Base-by-base conservation (phyloP, 805 yeast species). In the Candida fluviatilis region DNA sequence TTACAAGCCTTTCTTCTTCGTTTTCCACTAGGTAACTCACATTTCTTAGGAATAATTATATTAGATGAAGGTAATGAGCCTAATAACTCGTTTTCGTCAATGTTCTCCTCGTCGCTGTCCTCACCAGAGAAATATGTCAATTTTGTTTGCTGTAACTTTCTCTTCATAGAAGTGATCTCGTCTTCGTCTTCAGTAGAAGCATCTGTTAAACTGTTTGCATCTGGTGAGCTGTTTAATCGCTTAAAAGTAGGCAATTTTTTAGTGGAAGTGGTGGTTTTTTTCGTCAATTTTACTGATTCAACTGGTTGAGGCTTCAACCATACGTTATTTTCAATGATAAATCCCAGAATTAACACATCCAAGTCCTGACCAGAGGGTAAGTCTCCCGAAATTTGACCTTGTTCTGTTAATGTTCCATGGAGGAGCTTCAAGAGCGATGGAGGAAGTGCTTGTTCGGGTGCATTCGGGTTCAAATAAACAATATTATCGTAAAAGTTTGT, bases 1-100 rank as follows among this genome's bases (percentile, higher is more conserved):
- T 90, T 93, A 69, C 99, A 93, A 0, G 99, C 99, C 64, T 82
- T 88, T 68, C 91, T 79, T 58, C 95, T 75, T 63, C 74, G 76
- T 49, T 73, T 75, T 26, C 78, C 80, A 34, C 55, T 67, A 13
- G 70, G 63, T 41, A 62, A 54, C 47, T 73, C 76, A 55, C 87
- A 80, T 48, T 73, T 70, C 34, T 73, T 69, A 12, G 93, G 91
- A 21, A 75, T 69, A 18, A 76, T 67, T 35, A 79, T 62, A 43
- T 71, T 65, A 28, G 55, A 41, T 14, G 35, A 31, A 11, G 21
- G 4, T 10, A 11, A n/a, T 5, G 24, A 7, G 5, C 42, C 41
- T 31, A 75, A 55, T 24, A 74, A 55, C 31, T 58, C 67, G 34
- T 71, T 54, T 46, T 72, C 76, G 41, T 69, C 47, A 18, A 59